Conservation (phyloP, 345 rosid genomes). For the Salix exigua region DNA sequence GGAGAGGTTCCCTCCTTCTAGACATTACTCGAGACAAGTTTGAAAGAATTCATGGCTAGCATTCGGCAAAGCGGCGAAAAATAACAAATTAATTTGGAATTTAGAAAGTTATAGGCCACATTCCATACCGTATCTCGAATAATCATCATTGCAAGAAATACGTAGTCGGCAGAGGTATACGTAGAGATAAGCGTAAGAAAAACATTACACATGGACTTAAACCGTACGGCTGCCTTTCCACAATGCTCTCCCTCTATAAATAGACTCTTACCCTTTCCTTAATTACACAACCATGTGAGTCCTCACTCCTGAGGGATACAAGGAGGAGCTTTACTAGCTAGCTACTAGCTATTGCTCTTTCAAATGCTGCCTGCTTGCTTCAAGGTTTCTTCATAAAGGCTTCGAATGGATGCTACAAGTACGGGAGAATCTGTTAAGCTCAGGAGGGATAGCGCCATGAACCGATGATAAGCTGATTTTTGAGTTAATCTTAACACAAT, state of each 20-base stretch:
- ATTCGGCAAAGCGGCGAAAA: not conserved
- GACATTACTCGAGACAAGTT: not conserved
- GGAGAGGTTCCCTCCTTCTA: not conserved
- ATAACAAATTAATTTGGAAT: not conserved
- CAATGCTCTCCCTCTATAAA: slow-evolving; percentile 25
- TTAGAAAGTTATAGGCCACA: not conserved
- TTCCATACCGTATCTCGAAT: not conserved
- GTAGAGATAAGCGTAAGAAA: not conserved
- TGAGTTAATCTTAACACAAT: not conserved
- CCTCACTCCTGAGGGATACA: not conserved
- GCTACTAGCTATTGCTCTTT: not conserved
- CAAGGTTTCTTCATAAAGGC: not conserved
- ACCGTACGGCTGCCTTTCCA: slow-evolving; percentile 10
- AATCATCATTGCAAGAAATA: not conserved
- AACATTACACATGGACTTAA: not conserved
- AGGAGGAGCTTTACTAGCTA: not conserved
- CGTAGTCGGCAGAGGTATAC: not conserved
- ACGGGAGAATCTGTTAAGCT: slow-evolving; percentile 56
- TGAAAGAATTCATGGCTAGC: not conserved
- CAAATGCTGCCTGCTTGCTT: not conserved
- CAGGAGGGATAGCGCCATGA: slow-evolving; percentile 84
- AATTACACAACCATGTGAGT: slow-evolving; percentile 10
- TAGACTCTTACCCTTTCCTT: slow-evolving; percentile 9
- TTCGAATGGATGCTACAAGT: not conserved
- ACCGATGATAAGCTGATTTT: not conserved